Conservation (phyloP, 2,329 filamentous ascomycete species). For the Tolypocladium tropicale region DNA sequence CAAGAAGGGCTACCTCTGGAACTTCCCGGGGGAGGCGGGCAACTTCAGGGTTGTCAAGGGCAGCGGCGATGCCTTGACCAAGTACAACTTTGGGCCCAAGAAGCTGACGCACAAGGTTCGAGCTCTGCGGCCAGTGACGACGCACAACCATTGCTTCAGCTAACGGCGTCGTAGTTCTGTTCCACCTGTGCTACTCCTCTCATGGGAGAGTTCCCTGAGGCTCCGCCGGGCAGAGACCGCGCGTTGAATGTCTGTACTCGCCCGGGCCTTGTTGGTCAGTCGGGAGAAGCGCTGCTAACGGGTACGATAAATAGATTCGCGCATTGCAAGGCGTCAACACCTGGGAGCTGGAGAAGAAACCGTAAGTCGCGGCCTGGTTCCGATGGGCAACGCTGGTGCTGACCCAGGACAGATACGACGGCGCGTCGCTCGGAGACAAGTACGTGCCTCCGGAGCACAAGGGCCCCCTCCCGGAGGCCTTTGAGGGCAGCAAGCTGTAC, state of each 20-base stretch:
- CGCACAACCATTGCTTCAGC: neutral
- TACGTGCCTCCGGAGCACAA: slow-evolving; percentile 27
- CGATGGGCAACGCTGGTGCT: neutral
- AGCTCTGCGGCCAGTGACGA: neutral
- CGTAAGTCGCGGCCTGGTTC: slow-evolving; percentile 17
- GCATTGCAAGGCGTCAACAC: slow-evolving; percentile 33
- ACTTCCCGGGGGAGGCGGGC: slow-evolving; percentile 18
- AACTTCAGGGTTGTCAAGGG: slow-evolving; percentile 38
- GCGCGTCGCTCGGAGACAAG: slow-evolving; percentile 16
- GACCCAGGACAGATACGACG: slow-evolving; percentile 24
- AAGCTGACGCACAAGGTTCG: slow-evolving; percentile 31
- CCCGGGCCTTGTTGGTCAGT: too few species aligned
- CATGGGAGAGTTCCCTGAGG: slow-evolving; percentile 12
- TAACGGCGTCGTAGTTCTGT: slow-evolving; percentile 33
- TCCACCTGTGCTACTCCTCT: slow-evolving; percentile 36
- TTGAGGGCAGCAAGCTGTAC: slow-evolving; percentile 30
- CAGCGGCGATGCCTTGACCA: slow-evolving; percentile 24
- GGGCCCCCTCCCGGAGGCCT: slow-evolving; percentile 27
- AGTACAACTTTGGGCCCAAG: slow-evolving; percentile 32
- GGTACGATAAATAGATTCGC: slow-evolving; percentile 20
- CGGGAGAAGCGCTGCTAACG: neutral
- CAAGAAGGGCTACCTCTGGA: slow-evolving; percentile 35
- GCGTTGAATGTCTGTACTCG: slow-evolving; percentile 7
- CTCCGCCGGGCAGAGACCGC: neutral
- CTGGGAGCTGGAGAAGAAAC: slow-evolving; percentile 24